These are phyloP conservation scores for Sporothrix euskadiensis DNA, from an alignment of 2,329 filamentous ascomycete genomes.

Conservation along the genomic window DNA sequence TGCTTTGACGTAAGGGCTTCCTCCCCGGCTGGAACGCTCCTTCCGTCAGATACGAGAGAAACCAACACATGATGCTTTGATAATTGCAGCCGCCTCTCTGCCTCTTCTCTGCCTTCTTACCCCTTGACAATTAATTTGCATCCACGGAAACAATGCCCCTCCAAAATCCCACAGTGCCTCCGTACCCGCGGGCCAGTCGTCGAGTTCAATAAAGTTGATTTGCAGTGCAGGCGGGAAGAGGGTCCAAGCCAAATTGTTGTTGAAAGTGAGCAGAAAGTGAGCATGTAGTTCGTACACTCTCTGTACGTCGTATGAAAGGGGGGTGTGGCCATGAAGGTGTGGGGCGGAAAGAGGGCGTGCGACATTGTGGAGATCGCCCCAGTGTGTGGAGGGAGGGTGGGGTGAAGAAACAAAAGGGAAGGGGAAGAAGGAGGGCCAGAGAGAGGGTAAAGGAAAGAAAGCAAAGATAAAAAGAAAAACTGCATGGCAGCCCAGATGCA, in stretches of 20 bases:
- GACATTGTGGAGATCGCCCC: slow-evolving; percentile 1
- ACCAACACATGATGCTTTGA: not conserved
- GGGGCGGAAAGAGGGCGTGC: not conserved
- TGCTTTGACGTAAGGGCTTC: not conserved
- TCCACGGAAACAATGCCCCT: not conserved
- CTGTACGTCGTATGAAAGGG: not conserved
- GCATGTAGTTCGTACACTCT: not conserved
- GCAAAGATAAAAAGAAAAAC: not conserved
- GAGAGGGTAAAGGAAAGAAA: not conserved
- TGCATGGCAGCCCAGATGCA: not conserved
- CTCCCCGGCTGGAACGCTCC: not conserved
- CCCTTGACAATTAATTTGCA: slow-evolving; percentile 1
- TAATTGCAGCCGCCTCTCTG: not conserved
- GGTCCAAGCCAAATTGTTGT: not conserved
- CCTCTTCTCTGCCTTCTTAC: not conserved
- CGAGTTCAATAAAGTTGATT: not conserved
- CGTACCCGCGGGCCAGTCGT: slow-evolving; percentile 7
- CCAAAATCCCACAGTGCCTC: not conserved
- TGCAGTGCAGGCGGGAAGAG: not conserved
- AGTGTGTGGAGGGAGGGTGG: slow-evolving; percentile 8
- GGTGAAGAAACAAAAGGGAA: slow-evolving; percentile 8
- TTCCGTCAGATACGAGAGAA: not conserved
- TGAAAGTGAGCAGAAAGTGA: not conserved
- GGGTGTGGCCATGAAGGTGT: not conserved
- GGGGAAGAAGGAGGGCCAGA: not conserved